Percentiles rank a stretch among this genome's conserved stretches.
Evolutionary conservation across 148 eudicot species (phyloP).

Genomic region (Selenicereus undatus): DNA sequence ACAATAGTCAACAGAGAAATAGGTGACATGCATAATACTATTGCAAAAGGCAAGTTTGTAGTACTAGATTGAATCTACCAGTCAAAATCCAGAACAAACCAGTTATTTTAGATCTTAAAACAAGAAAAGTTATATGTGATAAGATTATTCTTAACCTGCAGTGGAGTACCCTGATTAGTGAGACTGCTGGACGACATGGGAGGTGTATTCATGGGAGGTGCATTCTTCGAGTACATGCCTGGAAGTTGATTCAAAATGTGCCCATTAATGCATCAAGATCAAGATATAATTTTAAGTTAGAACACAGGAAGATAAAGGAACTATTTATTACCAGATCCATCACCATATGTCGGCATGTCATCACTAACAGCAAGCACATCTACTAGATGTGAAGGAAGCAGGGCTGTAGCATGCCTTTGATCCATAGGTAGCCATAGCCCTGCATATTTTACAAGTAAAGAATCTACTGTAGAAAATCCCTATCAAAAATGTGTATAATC

Average conservation of each 20-base stretch:
- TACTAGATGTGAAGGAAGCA: slow-evolving; percentile 81
- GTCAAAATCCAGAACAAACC: not conserved
- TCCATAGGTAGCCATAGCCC: slow-evolving; percentile 77
- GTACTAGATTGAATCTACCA: not conserved
- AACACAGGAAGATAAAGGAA: slow-evolving; percentile 9
- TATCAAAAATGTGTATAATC: not conserved
- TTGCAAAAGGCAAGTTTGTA: not conserved
- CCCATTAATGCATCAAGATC: slow-evolving; percentile 18
- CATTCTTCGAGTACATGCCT: slow-evolving; percentile 80
- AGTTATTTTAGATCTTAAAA: not conserved
- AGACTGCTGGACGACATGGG: slow-evolving; percentile 57
- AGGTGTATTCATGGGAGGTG: slow-evolving; percentile 79
- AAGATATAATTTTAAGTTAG: not conserved
- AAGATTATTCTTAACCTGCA: slow-evolving; percentile 56
- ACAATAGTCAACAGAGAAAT: not conserved
- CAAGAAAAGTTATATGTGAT: not conserved
- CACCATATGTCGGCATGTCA: slow-evolving; percentile 38
- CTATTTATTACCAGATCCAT: slow-evolving; percentile 60
- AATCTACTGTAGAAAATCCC: not conserved
- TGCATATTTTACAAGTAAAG: slow-evolving; percentile 20
- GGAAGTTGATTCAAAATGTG: slow-evolving; percentile 20
- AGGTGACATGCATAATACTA: not conserved
- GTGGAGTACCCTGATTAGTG: slow-evolving; percentile 64
- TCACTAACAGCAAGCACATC: slow-evolving; percentile 66
- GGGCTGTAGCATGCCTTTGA: slow-evolving; percentile 66